These are phyloP conservation scores for Paxillus ammoniavirescens DNA, from an alignment of 768 basidiomycete genomes.

Conservation along the genomic window DNA sequence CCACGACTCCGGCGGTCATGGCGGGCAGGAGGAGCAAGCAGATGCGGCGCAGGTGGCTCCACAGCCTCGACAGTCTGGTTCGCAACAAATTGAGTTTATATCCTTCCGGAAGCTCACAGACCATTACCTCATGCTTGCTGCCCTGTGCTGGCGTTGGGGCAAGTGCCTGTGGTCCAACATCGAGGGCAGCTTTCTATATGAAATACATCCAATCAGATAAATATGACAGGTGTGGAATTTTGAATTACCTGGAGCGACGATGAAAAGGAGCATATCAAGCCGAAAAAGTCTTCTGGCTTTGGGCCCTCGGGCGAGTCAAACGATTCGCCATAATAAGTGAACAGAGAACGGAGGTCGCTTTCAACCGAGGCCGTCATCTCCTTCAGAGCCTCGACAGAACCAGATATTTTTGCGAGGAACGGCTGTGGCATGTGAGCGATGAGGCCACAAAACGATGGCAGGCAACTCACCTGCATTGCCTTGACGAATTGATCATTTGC, in stretches of 20 bases:
- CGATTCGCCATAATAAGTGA: constrained; percentile 77
- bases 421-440: constrained; percentile 18
- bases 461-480: constrained; percentile 62
- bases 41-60: constrained; percentile 23
- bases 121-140: constrained; percentile 8
- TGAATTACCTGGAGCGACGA: constrained; percentile 60
- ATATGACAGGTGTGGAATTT: not conserved
- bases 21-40: constrained; percentile 39
- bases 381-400: constrained; percentile 63
- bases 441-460: not conserved
- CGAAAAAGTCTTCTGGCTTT: constrained; percentile 85
- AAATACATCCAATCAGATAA: not conserved
- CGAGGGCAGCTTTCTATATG: constrained; percentile 66
- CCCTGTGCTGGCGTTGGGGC: not conserved
- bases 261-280: constrained; percentile 70
- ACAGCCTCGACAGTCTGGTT: constrained; percentile 44
- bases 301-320: constrained; percentile 59
- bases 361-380: constrained; percentile 58
- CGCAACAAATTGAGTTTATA: not conserved
- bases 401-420: constrained; percentile 36
- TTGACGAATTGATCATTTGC: constrained; percentile 59
- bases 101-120: not conserved
- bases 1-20: constrained; percentile 58
- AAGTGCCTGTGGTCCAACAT: constrained; percentile 34
- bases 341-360: constrained; percentile 55